Evolutionary conservation across 108 stramenopile genomes (phyloP).

Genomic region (Heterococcus sp.): DNA sequence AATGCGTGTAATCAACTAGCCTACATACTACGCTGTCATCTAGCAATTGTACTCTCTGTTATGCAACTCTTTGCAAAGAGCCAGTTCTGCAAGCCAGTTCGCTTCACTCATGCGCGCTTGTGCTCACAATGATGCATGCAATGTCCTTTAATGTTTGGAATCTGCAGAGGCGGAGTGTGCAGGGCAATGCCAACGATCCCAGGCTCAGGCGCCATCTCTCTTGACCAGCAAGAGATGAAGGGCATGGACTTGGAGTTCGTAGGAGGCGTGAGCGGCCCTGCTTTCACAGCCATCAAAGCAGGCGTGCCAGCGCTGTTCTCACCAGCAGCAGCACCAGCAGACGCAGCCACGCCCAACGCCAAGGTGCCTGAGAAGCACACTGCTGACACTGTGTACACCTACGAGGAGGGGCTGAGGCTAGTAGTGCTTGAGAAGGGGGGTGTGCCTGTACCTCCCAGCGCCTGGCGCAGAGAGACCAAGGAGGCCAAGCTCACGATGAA

Average conservation of each 20-base stretch:
- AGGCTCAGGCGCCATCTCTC: slow-evolving; percentile 21
- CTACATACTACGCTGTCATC: too few relatives aligned
- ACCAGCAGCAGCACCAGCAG: background rate
- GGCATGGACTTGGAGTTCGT: slow-evolving; percentile 10
- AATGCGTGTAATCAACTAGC: too few relatives aligned
- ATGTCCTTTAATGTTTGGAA: too few relatives aligned
- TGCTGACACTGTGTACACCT: background rate
- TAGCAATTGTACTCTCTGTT: too few relatives aligned
- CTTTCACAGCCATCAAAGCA: slow-evolving; percentile 5
- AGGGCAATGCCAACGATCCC: slow-evolving; percentile 19
- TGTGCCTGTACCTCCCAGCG: too few relatives aligned
- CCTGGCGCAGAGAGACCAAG: slow-evolving; percentile 19
- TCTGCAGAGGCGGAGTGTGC: slow-evolving; percentile 6
- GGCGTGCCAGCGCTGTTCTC: slow-evolving; percentile 20
- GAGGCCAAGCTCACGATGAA: slow-evolving; percentile 20
- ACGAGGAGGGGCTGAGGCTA: background rate
- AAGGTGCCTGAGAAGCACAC: background rate
- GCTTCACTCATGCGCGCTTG: too few relatives aligned
- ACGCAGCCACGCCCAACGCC: background rate
- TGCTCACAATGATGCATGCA: too few relatives aligned
- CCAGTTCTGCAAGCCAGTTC: too few relatives aligned
- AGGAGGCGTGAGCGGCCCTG: slow-evolving; percentile 23
- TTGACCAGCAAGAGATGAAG: slow-evolving; percentile 9
- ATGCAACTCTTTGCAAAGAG: too few relatives aligned
- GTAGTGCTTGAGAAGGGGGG: background rate